Percentiles rank a stretch among this genome's conserved stretches.
phyloP scores from a whole-genome alignment of 441 rosid genomes.

The Jatropha podagrica region DNA sequence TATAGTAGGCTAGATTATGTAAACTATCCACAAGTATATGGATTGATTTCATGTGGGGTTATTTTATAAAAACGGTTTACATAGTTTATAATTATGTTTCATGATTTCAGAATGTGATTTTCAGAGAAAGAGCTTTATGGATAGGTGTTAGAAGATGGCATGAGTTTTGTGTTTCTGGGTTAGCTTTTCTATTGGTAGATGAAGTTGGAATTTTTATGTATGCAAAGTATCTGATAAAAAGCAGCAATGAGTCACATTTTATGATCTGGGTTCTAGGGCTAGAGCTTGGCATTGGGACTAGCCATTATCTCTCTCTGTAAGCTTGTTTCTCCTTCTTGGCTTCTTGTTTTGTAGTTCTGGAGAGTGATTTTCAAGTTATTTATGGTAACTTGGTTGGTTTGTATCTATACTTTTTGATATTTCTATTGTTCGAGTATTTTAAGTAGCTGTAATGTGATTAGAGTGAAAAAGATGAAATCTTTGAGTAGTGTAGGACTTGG shows the following conservation, averaged over 20 bases:
- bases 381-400: constrained; percentile 15
- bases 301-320: constrained; percentile 12
- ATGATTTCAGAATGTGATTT: constrained; percentile 40
- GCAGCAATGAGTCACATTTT: constrained; percentile 28
- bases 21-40: constrained; percentile 20
- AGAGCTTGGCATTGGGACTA: constrained; percentile 24
- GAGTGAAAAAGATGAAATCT: constrained; percentile 61
- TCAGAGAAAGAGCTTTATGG: constrained; percentile 23
- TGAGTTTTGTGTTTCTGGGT: constrained; percentile 3
- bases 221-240: constrained; percentile 24
- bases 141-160: constrained; percentile 17
- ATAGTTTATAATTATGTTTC: constrained; percentile 25
- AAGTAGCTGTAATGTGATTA: constrained; percentile 24
- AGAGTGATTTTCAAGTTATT: constrained; percentile 15
- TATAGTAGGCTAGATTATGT: constrained; percentile 2
- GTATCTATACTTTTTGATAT: not conserved
- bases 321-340: constrained; percentile 21
- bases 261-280: constrained; percentile 19
- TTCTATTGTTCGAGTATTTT: constrained; percentile 4
- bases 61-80: constrained; percentile 10
- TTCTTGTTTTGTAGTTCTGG: constrained; percentile 9
- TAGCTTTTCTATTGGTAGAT: constrained; percentile 19
- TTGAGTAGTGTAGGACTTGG: constrained; percentile 90
- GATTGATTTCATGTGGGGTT: constrained; percentile 24
- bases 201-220: constrained; percentile 23